Evolutionary conservation across 2,329 filamentous ascomycete species (phyloP).

Genomic region (Fusarium nurragi): DNA sequence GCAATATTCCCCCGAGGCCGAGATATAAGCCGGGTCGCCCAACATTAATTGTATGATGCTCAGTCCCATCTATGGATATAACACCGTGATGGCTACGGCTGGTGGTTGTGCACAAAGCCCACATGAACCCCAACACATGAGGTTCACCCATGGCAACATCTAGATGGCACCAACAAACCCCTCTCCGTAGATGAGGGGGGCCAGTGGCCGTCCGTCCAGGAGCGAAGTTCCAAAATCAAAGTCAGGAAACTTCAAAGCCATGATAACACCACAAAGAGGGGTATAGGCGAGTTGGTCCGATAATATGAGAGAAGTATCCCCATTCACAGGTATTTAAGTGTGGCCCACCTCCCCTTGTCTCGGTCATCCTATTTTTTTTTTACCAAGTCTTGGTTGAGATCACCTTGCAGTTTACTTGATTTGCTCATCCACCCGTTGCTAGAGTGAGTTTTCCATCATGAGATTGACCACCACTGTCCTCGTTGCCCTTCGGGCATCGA

Average conservation of each 20-base stretch:
- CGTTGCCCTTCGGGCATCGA: conserved; percentile 23
- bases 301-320: not conserved
- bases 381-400: not conserved
- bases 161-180: not conserved
- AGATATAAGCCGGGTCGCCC: too few species aligned
- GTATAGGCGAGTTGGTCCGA: not conserved
- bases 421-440: not conserved
- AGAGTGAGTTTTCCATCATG: conserved; percentile 7
- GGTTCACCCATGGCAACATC: not conserved
- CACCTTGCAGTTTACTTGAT: not conserved
- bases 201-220: not conserved
- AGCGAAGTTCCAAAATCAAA: not conserved
- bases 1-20: not conserved
- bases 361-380: not conserved
- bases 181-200: not conserved
- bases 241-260: not conserved
- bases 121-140: not conserved
- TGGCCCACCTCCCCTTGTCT: accelerated
- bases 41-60: too few species aligned
- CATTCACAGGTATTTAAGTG: conserved; percentile 7
- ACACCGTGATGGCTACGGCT: not conserved
- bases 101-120: not conserved
- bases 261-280: not conserved
- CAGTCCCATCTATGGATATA: too few species aligned
- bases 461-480: conserved; percentile 2